These are phyloP conservation scores for Madurella fahalii DNA, from an alignment of 2,329 filamentous ascomycete species.

Conservation along the genomic window DNA sequence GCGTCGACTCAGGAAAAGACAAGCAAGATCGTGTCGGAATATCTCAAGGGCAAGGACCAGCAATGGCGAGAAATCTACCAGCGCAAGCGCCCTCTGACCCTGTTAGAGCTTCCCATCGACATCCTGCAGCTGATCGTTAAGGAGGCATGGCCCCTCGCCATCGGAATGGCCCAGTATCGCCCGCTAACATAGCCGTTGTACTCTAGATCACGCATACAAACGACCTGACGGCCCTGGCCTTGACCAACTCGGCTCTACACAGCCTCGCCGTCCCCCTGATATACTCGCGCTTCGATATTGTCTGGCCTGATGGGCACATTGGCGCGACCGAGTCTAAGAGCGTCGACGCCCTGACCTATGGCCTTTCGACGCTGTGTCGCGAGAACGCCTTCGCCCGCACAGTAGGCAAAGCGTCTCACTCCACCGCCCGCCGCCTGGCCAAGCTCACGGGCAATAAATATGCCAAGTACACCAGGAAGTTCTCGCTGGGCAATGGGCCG, in stretches of 20 bases:
- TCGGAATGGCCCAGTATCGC: not conserved
- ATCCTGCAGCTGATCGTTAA: conserved; percentile 74
- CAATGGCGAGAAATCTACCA: conserved; percentile 62
- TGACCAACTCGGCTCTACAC: conserved; percentile 75
- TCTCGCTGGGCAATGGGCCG: conserved; percentile 80
- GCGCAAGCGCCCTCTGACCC: conserved; percentile 53
- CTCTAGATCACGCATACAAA: conserved; percentile 72
- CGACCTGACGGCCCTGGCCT: conserved; percentile 71
- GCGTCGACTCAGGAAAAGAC: conserved; percentile 18
- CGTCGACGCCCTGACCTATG: conserved; percentile 79
- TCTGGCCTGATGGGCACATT: conserved; percentile 72
- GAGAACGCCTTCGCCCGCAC: conserved; percentile 47
- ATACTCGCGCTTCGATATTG: conserved; percentile 82
- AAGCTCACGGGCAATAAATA: conserved; percentile 58
- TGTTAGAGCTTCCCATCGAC: conserved; percentile 75
- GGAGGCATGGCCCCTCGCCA: conserved; percentile 49
- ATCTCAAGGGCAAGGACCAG: conserved; percentile 58
- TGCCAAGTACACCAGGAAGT: conserved; percentile 74
- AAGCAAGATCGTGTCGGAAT: conserved; percentile 34
- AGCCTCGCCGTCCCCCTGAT: conserved; percentile 71
- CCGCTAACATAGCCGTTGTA: conserved; percentile 9
- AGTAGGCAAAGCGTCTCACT: conserved; percentile 32
- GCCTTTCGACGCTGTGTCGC: conserved; percentile 74
- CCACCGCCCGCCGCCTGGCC: conserved; percentile 21
- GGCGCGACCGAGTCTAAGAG: conserved; percentile 63